These are phyloP conservation scores for Plantago ovata DNA, from an alignment of 257 asterid genomes.

Conservation along the genomic window DNA sequence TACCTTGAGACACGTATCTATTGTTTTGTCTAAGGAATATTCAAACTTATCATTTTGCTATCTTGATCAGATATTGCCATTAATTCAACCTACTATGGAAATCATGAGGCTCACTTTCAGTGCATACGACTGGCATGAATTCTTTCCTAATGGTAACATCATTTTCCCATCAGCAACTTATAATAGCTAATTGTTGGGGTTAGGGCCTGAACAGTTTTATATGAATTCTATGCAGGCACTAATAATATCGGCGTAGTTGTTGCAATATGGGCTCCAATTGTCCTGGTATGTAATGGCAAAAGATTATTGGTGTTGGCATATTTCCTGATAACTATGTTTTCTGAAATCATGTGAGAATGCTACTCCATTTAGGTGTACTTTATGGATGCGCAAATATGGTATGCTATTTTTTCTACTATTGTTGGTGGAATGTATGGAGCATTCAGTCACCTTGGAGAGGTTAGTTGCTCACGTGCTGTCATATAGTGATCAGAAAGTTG, in stretches of 20 bases:
- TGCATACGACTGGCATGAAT: constrained; percentile 92
- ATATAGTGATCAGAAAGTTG: no score
- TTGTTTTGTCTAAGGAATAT: constrained; percentile 18
- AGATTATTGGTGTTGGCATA: not conserved
- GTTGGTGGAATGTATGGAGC: constrained; percentile 97
- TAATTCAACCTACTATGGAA: constrained; percentile 74
- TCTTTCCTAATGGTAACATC: constrained; percentile 79
- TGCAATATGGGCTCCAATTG: constrained; percentile 86
- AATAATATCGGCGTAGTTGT: constrained; percentile 76
- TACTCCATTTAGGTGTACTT: constrained; percentile 64
- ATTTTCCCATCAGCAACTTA: constrained; percentile 11
- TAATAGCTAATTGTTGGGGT: constrained; percentile 15
- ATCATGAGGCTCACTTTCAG: constrained; percentile 67
- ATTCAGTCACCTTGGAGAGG: constrained; percentile 99
- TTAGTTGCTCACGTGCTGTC: constrained; percentile 19
- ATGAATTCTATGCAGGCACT: constrained; percentile 54
- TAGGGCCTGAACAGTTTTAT: constrained; percentile 27
- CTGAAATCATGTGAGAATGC: constrained; percentile 21
- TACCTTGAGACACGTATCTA: constrained; percentile 1
- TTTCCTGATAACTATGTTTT: constrained; percentile 14
- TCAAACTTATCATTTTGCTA: constrained; percentile 12
- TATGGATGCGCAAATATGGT: constrained; percentile 99
- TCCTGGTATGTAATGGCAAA: constrained; percentile 59
- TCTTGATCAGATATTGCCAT: constrained; percentile 70
- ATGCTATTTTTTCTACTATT: constrained; percentile 80